Evolutionary conservation across 192 early-diverging fungal species (phyloP).

Genomic region (Coemansia sp.): DNA sequence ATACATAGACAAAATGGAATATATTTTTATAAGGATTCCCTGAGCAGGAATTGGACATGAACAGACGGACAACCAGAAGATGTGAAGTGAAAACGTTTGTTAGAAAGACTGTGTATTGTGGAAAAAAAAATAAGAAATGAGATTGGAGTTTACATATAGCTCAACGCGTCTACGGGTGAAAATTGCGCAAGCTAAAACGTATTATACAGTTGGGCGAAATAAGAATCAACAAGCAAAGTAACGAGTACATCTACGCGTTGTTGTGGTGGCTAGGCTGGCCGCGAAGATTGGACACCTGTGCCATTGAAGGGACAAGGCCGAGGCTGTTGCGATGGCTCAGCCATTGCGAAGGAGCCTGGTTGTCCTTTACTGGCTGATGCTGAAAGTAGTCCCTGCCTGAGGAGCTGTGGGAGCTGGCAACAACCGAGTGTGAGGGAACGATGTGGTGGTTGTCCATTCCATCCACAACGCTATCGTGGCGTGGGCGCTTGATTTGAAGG

Average conservation of each 20-base stretch:
- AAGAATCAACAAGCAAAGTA: slow-evolving; percentile 6
- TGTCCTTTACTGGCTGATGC: not conserved
- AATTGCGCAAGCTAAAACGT: not conserved
- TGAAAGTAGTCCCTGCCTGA: slow-evolving; percentile 3
- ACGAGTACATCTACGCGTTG: slow-evolving; percentile 4
- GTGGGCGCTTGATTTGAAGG: slow-evolving; percentile 19
- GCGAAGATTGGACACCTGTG: slow-evolving; percentile 24
- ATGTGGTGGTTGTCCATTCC: slow-evolving; percentile 24
- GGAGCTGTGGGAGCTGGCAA: slow-evolving; percentile 2
- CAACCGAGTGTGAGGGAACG: slow-evolving; percentile 5
- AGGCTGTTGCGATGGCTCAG: slow-evolving; percentile 24
- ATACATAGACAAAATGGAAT: not conserved
- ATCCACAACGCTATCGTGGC: slow-evolving; percentile 49
- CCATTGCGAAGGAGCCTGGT: not conserved
- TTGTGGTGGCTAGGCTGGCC: slow-evolving; percentile 16
- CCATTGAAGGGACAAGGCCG: slow-evolving; percentile 11
- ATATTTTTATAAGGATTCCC: too few species aligned
- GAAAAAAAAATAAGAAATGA: not conserved
- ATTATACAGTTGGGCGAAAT: slow-evolving; percentile 7
- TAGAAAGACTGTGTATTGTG: not conserved
- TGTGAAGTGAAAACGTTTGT: too few species aligned
- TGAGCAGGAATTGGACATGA: too few species aligned
- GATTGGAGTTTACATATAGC: not conserved
- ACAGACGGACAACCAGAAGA: too few species aligned
- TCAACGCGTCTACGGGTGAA: not conserved